Evolutionary conservation across 768 basidiomycete genomes (phyloP).

Genomic region (Paxillus ammoniavirescens): DNA sequence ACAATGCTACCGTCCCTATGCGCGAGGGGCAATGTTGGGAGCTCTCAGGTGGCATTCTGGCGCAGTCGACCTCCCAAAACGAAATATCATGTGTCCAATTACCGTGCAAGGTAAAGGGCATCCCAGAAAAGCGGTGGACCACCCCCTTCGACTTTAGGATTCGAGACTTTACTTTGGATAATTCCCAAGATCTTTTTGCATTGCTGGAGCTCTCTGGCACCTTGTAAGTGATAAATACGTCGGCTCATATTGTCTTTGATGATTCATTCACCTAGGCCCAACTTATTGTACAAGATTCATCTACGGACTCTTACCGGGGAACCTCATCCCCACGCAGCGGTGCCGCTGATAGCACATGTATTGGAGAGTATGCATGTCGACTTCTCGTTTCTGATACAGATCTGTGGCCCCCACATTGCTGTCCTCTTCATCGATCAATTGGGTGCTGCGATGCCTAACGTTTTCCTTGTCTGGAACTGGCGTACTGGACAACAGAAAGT

Average conservation of each 20-base stretch:
- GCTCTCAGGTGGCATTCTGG: conserved; percentile 34
- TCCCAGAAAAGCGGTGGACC: conserved; percentile 29
- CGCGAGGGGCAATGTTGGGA: conserved; percentile 30
- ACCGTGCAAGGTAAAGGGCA: conserved; percentile 29
- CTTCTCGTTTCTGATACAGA: conserved; percentile 27
- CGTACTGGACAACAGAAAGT: conserved; percentile 26
- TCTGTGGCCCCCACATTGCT: conserved; percentile 30
- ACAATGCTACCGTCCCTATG: conserved; percentile 12
- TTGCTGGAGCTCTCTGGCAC: conserved; percentile 23
- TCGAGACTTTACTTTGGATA: conserved; percentile 37
- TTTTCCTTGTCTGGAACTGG: conserved; percentile 37
- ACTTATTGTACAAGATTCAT: conserved; percentile 23
- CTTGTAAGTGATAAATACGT: conserved; percentile 14
- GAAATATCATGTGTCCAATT: conserved; percentile 26
- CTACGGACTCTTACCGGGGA: conserved; percentile 30
- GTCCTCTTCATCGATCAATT: conserved; percentile 24
- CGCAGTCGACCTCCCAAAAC: conserved; percentile 19
- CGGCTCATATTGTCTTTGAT: neutral
- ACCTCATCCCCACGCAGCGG: conserved; percentile 22
- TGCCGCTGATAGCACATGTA: conserved; percentile 14
- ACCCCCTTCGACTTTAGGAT: conserved; percentile 24
- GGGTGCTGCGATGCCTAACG: conserved; percentile 1
- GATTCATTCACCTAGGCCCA: conserved; percentile 12
- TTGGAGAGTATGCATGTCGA: conserved; percentile 1
- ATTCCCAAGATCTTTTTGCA: conserved; percentile 35